A percentile compares a stretch with the other conserved stretches of the same genome.
Evolutionary conservation across 2,329 filamentous ascomycete genomes (phyloP).

Genomic region (Fusarium brevicatenulatum): DNA sequence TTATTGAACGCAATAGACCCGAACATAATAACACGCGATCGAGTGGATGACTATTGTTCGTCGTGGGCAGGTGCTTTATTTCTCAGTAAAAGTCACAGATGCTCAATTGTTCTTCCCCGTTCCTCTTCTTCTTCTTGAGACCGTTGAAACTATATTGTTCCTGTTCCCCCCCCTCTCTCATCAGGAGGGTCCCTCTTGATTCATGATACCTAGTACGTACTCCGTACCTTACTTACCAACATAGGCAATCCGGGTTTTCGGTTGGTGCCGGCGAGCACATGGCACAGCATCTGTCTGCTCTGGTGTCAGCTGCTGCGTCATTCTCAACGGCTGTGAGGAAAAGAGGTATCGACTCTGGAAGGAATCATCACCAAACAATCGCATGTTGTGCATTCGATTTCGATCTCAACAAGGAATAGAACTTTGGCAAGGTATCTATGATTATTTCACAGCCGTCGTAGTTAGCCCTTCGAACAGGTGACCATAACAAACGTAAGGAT

Average conservation of each 20-base stretch:
- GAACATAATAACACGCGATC: constrained; percentile 2
- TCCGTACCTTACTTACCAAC: constrained; percentile 5
- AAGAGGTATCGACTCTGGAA: neutral
- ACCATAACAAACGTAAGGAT: neutral
- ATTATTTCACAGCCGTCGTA: neutral
- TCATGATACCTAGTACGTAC: constrained; percentile 4
- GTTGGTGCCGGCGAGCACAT: constrained; percentile 24
- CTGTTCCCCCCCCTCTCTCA: constrained; percentile 2
- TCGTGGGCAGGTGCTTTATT: neutral
- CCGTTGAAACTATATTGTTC: constrained; percentile 11
- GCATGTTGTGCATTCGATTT: neutral
- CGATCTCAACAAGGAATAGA: neutral
- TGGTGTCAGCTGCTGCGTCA: constrained; percentile 23
- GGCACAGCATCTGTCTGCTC: constrained; percentile 9
- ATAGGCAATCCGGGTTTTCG: constrained; percentile 13
- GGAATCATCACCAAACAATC: neutral
- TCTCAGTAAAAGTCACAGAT: neutral
- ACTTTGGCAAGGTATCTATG: neutral
- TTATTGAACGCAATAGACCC: constrained; percentile 16
- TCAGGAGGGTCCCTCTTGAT: constrained; percentile 4
- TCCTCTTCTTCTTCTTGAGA: neutral
- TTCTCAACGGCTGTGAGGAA: constrained; percentile 10
- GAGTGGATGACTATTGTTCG: neutral
- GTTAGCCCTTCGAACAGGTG: neutral
- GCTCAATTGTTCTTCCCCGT: neutral